These are phyloP conservation scores for Pinus albicaulis DNA, from an alignment of 75 land plant species.

Conservation along the genomic window DNA sequence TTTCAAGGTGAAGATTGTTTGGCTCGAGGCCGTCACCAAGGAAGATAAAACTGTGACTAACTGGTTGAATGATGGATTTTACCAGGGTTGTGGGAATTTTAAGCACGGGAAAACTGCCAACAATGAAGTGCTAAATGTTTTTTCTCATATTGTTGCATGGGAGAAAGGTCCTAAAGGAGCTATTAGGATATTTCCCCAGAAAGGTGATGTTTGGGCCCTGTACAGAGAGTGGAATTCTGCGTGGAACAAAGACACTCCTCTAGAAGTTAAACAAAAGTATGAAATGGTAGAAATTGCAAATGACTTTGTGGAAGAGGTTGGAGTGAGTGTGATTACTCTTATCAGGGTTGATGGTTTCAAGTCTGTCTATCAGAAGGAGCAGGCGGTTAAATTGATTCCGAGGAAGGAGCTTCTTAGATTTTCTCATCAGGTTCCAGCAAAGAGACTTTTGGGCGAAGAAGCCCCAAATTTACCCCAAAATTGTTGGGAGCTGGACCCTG, in stretches of 20 bases:
- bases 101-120: background rate
- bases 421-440: constrained; percentile 45
- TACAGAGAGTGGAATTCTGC: constrained; percentile 27
- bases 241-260: constrained; percentile 7
- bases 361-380: constrained; percentile 13
- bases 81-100: constrained; percentile 40
- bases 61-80: constrained; percentile 32
- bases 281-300: constrained; percentile 27
- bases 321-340: constrained; percentile 9
- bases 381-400: constrained; percentile 5
- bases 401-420: constrained; percentile 12
- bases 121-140: background rate
- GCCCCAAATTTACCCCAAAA: constrained; percentile 13
- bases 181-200: constrained; percentile 21
- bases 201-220: constrained; percentile 47
- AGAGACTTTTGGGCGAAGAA: constrained; percentile 11
- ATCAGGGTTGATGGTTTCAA: constrained; percentile 20
- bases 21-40: constrained; percentile 29
- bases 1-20: constrained; percentile 16
- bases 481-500: constrained; percentile 40
- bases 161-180: background rate
- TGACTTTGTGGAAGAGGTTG: constrained; percentile 8
- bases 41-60: constrained; percentile 6
- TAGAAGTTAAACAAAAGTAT: constrained; percentile 1
- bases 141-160: constrained; percentile 32